A percentile compares a stretch with the other conserved stretches of the same genome.
Evolutionary conservation across 176 grass and related monocot species (phyloP).

Genomic region (Metroxylon sagu): DNA sequence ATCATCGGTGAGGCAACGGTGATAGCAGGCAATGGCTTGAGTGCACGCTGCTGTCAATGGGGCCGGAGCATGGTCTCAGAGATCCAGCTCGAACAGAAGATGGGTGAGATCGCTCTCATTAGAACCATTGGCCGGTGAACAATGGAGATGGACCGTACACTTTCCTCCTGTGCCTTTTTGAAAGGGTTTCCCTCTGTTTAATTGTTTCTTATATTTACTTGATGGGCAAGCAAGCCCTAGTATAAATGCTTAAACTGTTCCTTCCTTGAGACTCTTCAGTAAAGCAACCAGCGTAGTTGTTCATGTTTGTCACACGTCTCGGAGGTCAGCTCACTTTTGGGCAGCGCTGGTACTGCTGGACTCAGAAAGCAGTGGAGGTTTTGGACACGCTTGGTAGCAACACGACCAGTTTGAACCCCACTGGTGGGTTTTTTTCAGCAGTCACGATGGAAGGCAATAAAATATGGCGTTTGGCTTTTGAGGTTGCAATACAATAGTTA

Average conservation of each 20-base stretch:
- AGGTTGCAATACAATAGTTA: conserved; percentile 89
- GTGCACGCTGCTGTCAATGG: too few species aligned
- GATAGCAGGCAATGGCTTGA: too few species aligned
- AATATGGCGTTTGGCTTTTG: conserved; percentile 86
- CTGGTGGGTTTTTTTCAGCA: conserved; percentile 49
- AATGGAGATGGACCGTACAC: too few species aligned
- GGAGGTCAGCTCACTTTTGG: conserved; percentile 31
- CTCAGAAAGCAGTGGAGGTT: conserved; percentile 75
- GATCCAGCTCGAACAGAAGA: too few species aligned
- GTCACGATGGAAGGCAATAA: conserved; percentile 51
- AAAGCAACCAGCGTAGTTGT: neutral
- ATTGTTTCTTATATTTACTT: too few species aligned
- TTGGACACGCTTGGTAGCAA: conserved; percentile 73
- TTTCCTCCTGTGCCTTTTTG: too few species aligned
- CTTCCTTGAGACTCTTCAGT: neutral
- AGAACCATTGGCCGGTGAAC: too few species aligned
- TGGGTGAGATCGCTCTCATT: too few species aligned
- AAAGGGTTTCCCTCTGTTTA: too few species aligned
- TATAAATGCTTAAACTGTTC: neutral
- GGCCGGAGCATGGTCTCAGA: too few species aligned
- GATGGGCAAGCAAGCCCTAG: too few species aligned
- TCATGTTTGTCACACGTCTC: conserved; percentile 18
- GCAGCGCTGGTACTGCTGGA: conserved; percentile 53
- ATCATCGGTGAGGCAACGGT: too few species aligned
- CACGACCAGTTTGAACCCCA: conserved; percentile 55